phyloP scores from a whole-genome alignment of 1,139 yeast genomes.

The Suzukiozyma palmioleophila region DNA sequence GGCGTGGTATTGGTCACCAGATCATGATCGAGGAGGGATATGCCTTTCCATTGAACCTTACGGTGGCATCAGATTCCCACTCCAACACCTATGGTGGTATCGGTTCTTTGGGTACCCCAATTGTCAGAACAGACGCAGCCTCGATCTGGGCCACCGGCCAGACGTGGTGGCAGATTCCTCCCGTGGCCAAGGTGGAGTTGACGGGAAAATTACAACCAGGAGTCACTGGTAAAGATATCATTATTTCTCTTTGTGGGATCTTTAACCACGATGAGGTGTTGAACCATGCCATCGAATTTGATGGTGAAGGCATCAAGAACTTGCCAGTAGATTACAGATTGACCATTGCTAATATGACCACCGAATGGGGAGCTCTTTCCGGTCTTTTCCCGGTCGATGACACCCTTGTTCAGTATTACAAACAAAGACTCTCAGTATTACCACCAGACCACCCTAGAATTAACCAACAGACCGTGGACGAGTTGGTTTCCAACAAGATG shows the following conservation, averaged over 20 bases:
- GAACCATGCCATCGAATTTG: conserved; percentile 95
- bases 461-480: conserved; percentile 52
- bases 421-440: conserved; percentile 56
- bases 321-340: conserved; percentile 86
- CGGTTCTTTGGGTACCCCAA: conserved; percentile 94
- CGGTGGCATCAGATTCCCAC: conserved; percentile 97
- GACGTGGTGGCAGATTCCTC: conserved; percentile 99
- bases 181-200: conserved; percentile 91
- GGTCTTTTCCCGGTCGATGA: conserved; percentile 94
- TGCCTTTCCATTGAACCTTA: conserved; percentile 88
- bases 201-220: conserved; percentile 79
- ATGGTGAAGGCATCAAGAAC: conserved; percentile 75
- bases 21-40: conserved; percentile 98
- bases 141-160: conserved; percentile 99
- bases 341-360: conserved; percentile 98
- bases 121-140: conserved; percentile 98
- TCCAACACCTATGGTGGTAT: conserved; percentile 97
- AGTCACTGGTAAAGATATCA: conserved; percentile 94
- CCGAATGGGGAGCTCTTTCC: conserved; percentile 99
- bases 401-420: conserved; percentile 72
- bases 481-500: conserved; percentile 41
- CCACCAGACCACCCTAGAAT: conserved; percentile 88
- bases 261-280: conserved; percentile 95
- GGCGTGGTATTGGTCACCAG: conserved; percentile 98
- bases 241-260: conserved; percentile 90